phyloP scores from a whole-genome alignment of 2,329 filamentous ascomycete species.

The Albifimbria verrucaria region DNA sequence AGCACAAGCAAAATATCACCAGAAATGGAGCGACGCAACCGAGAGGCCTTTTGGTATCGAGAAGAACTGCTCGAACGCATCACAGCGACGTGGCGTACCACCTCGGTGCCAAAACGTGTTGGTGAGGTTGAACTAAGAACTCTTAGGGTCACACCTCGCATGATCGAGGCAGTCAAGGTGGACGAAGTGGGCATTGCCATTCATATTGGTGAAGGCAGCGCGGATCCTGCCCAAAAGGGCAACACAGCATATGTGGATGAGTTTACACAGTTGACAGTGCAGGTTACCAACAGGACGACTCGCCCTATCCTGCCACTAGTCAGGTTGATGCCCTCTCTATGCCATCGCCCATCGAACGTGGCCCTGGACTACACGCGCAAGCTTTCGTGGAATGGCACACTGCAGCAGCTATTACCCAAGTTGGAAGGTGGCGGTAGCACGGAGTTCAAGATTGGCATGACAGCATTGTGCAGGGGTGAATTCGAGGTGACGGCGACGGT shows the following conservation, averaged over 20 bases:
- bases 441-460: conserved; percentile 65
- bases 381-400: conserved; percentile 78
- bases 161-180: conserved; percentile 79
- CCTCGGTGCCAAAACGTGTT: conserved; percentile 44
- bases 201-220: conserved; percentile 39
- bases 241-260: conserved; percentile 35
- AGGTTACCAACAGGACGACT: conserved; percentile 69
- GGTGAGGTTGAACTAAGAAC: conserved; percentile 75
- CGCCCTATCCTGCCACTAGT: conserved; percentile 68
- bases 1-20: conserved; percentile 75
- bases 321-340: conserved; percentile 72
- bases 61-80: conserved; percentile 73
- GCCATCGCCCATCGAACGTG: conserved; percentile 66
- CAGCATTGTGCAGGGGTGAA: conserved; percentile 72
- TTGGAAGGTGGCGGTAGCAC: conserved; percentile 57
- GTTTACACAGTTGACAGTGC: conserved; percentile 69
- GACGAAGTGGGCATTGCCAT: conserved; percentile 73
- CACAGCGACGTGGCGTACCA: conserved; percentile 67
- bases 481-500: conserved; percentile 80
- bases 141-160: conserved; percentile 68
- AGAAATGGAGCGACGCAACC: conserved; percentile 70
- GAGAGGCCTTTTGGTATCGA: conserved; percentile 90
- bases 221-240: conserved; percentile 13
- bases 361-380: conserved; percentile 80
- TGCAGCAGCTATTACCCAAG: conserved; percentile 70